Conservation (phyloP, 305 asterid species). For the Fraxinus ornus region DNA sequence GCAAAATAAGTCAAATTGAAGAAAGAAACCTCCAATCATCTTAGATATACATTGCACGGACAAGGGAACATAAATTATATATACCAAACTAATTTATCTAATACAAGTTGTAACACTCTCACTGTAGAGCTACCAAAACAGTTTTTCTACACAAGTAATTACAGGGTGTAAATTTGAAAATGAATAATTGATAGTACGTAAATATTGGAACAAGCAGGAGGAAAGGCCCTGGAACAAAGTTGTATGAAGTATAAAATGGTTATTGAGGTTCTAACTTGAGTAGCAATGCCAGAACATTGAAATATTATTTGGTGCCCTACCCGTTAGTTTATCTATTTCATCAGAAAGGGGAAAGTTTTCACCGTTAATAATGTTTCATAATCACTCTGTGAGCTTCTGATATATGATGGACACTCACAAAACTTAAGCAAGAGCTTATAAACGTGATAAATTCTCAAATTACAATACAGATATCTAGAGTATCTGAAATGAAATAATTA, state of each 20-base stretch:
- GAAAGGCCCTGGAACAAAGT: not conserved
- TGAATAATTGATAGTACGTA: not conserved
- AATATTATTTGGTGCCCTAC: not conserved
- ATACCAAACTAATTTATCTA: not conserved
- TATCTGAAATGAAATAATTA: not conserved
- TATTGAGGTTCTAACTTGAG: constrained; percentile 7
- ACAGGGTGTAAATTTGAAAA: not conserved
- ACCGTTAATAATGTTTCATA: not conserved
- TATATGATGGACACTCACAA: not conserved
- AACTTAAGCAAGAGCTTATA: constrained; percentile 14
- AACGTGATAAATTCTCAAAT: constrained; percentile 18
- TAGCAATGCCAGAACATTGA: constrained; percentile 2
- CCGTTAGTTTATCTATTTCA: constrained; percentile 3
- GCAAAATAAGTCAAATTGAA: constrained; percentile 5
- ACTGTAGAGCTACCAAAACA: not conserved
- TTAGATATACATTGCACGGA: constrained; percentile 9
- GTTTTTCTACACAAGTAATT: not conserved
- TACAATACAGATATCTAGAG: not conserved
- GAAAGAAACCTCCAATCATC: not conserved
- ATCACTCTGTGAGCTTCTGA: not conserved
- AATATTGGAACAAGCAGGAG: not conserved
- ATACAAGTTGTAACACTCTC: not conserved
- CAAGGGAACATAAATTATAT: constrained; percentile 4
- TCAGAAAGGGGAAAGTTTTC: not conserved
- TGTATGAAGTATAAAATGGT: not conserved